These are phyloP conservation scores for Bryum argenteum DNA, from an alignment of 225 moss, liverwort and hornwort genomes.

Conservation along the genomic window DNA sequence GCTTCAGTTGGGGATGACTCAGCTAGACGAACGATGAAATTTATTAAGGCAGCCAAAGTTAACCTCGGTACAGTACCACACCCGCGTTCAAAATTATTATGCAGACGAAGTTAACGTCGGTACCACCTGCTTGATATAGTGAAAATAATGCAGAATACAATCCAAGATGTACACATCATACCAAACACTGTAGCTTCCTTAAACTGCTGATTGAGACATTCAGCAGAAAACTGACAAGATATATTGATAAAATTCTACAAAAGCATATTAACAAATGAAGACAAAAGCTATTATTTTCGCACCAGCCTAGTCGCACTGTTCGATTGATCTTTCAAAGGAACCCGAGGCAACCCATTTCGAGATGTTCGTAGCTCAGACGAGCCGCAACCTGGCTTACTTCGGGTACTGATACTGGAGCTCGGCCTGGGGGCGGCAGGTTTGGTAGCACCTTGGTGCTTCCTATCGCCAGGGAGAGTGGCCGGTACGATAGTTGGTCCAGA, in stretches of 20 bases:
- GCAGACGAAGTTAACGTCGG: neutral
- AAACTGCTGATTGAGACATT: conserved; percentile 30
- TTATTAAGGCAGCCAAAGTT: neutral
- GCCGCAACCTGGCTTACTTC: conserved; percentile 20
- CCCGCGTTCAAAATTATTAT: conserved; percentile 10
- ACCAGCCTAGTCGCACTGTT: conserved; percentile 29
- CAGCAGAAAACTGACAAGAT: conserved; percentile 16
- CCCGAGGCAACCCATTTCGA: conserved; percentile 34
- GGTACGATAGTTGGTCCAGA: conserved; percentile 6
- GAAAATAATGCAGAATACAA: conserved; percentile 8
- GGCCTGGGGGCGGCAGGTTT: conserved; percentile 16
- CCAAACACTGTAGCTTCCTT: conserved; percentile 7
- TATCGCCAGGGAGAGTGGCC: conserved; percentile 3
- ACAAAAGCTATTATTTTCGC: conserved; percentile 22
- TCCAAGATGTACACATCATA: conserved; percentile 17
- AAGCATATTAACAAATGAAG: neutral
- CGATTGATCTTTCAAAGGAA: conserved; percentile 45
- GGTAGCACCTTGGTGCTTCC: conserved; percentile 10
- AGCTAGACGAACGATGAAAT: neutral
- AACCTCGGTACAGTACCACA: neutral
- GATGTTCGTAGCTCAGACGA: conserved; percentile 13
- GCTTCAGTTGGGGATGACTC: neutral
- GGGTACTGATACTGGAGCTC: conserved; percentile 12
- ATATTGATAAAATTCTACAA: neutral
- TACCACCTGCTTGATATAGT: conserved; percentile 5